Conservation (phyloP, 1,284 basidiomycete species). For the Puccinia coronata region DNA sequence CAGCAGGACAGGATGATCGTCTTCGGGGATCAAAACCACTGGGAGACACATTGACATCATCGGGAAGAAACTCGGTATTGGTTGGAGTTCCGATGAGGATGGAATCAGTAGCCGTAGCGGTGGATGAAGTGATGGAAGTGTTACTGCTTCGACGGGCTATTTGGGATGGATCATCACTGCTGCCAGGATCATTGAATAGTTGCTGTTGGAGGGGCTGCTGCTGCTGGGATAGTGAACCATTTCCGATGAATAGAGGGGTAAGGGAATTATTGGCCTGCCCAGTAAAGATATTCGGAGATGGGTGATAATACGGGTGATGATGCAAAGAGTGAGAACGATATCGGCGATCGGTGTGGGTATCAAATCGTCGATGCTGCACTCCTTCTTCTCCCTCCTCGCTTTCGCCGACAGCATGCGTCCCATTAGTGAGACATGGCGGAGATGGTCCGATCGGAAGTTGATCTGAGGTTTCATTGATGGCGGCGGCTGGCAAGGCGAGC, state of each 20-base stretch:
- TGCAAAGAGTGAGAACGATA: conserved; percentile 37
- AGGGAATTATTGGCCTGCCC: not conserved
- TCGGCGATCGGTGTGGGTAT: conserved; percentile 36
- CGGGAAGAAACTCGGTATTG: conserved; percentile 22
- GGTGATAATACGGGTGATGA: conserved; percentile 41
- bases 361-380: conserved; percentile 10
- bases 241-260: not conserved
- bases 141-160: conserved; percentile 16
- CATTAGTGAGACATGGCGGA: not conserved
- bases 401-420: conserved; percentile 19
- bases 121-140: conserved; percentile 25
- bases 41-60: conserved; percentile 10
- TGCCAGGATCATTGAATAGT: not conserved
- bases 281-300: conserved; percentile 1
- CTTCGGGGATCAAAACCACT: conserved; percentile 42
- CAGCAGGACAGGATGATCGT: conserved; percentile 51
- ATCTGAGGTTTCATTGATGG: conserved; percentile 23
- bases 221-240: not conserved
- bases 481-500: conserved; percentile 34
- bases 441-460: conserved; percentile 4
- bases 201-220: too few species aligned
- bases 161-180: conserved; percentile 5
- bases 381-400: conserved; percentile 25
- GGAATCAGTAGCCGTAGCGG: conserved; percentile 28
- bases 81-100: conserved; percentile 12